Percentiles rank a stretch among this genome's conserved stretches.
Evolutionary conservation across 345 rosid species (phyloP).

Genomic region (Salix koriyanagi): DNA sequence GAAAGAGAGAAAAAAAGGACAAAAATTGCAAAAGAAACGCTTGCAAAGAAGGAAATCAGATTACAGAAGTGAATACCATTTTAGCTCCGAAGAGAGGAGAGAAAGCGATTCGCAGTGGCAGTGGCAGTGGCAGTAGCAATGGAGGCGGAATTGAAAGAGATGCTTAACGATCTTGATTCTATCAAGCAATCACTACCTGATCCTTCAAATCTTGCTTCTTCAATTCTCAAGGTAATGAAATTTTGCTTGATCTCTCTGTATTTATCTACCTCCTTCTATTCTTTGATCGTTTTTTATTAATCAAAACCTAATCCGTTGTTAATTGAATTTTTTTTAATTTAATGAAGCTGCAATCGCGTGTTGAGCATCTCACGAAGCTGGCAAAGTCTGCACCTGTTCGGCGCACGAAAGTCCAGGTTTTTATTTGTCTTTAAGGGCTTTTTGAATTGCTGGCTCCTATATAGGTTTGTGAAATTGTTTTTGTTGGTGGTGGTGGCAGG

Average conservation of each 20-base stretch:
- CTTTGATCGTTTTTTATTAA: not conserved
- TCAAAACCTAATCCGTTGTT: not conserved
- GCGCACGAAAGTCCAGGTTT: slow-evolving; percentile 80
- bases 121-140: slow-evolving; percentile 20
- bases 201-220: slow-evolving; percentile 39
- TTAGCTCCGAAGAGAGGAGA: not conserved
- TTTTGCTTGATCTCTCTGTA: not conserved
- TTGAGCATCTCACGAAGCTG: slow-evolving; percentile 46
- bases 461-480: not conserved
- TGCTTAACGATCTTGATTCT: slow-evolving; percentile 54
- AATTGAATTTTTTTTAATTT: not conserved
- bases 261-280: not conserved
- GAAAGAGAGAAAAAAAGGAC: no score
- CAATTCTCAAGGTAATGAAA: slow-evolving; percentile 53
- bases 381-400: slow-evolving; percentile 48
- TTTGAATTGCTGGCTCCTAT: not conserved
- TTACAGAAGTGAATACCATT: not conserved
- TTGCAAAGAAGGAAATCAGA: not conserved
- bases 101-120: slow-evolving; percentile 3
- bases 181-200: slow-evolving; percentile 55
- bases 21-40: not conserved
- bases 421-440: not conserved
- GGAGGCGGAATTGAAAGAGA: slow-evolving; percentile 68
- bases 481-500: slow-evolving; percentile 41
- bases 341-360: slow-evolving; percentile 56